phyloP scores from a whole-genome alignment of 306 rosid species.

The Datisca glomerata region DNA sequence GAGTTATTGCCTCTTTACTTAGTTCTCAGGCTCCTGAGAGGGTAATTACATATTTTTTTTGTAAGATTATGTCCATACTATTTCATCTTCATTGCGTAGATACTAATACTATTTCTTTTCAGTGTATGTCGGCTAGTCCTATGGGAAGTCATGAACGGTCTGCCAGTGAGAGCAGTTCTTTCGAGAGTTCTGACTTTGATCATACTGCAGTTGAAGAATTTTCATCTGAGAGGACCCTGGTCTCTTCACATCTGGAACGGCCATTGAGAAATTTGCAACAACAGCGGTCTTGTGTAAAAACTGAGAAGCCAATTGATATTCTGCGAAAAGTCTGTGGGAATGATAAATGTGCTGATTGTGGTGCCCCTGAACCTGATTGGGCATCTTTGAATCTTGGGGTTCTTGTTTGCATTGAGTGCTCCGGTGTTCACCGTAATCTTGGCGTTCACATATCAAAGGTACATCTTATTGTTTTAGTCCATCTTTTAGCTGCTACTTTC shows the following conservation, averaged over 20 bases:
- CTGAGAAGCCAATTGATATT: constrained; percentile 85
- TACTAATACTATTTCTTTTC: constrained; percentile 21
- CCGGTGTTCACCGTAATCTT: constrained; percentile 98
- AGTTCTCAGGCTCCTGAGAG: constrained; percentile 96
- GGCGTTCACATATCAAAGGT: constrained; percentile 99
- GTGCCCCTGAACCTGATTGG: constrained; percentile 98
- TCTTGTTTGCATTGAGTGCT: constrained; percentile 98
- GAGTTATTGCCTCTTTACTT: constrained; percentile 96
- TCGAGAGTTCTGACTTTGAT: constrained; percentile 96
- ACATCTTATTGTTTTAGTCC: neutral
- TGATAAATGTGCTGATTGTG: constrained; percentile 96
- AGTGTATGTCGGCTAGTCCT: constrained; percentile 84
- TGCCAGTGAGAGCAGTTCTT: constrained; percentile 97
- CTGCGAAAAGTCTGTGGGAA: constrained; percentile 83
- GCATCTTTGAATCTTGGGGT: constrained; percentile 97
- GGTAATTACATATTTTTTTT: constrained; percentile 36
- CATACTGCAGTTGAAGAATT: constrained; percentile 68
- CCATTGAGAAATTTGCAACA: constrained; percentile 62
- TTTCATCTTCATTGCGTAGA: constrained; percentile 18
- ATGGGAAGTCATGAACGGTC: constrained; percentile 95
- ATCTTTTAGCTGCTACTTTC: neutral
- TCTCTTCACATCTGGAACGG: constrained; percentile 49
- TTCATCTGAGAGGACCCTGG: constrained; percentile 55
- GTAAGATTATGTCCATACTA: too few relatives aligned
- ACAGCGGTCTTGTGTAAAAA: constrained; percentile 64